phyloP scores from a whole-genome alignment of 2,329 filamentous ascomycete species.

The Aspergillus amoenus region DNA sequence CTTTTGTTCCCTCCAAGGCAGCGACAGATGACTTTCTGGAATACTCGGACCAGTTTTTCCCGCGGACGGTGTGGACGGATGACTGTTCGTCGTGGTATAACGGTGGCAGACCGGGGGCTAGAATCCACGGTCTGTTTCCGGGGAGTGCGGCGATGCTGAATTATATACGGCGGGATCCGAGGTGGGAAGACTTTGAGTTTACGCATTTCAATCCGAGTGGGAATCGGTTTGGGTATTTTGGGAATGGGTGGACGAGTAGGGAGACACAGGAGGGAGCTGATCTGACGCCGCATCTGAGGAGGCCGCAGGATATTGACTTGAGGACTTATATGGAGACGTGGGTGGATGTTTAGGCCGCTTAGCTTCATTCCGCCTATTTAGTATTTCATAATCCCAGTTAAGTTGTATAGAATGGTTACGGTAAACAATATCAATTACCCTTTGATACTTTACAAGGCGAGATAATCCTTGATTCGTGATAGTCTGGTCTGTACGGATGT shows the following conservation, averaged over 20 bases:
- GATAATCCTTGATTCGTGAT: no score
- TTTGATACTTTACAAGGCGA: no score
- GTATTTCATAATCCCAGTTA: no score
- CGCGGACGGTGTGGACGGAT: conserved; percentile 50
- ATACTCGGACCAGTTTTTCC: conserved; percentile 51
- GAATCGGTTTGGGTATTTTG: conserved; percentile 58
- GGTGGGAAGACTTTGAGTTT: conserved; percentile 62
- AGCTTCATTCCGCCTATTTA: no score
- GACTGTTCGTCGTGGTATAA: conserved; percentile 74
- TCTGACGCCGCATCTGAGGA: conserved; percentile 62
- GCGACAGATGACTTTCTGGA: conserved; percentile 60
- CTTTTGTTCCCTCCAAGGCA: conserved; percentile 55
- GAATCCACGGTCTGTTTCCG: conserved; percentile 70
- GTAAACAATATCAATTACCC: no score
- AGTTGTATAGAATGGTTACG: no score
- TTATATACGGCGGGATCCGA: conserved; percentile 55
- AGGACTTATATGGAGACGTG: conserved; percentile 66
- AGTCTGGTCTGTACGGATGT: no score
- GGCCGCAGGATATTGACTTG: conserved; percentile 59
- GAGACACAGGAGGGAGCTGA: conserved; percentile 59
- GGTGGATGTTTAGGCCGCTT: conserved; percentile 62
- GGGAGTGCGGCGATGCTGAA: conserved; percentile 65
- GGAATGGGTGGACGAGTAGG: conserved; percentile 64
- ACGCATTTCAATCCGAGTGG: conserved; percentile 44
- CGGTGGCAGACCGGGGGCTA: conserved; percentile 59